Evolutionary conservation across 1,284 basidiomycete genomes (phyloP), one percentile per base, ranked within the genome.

Genomic region (Tremellales sp.): DNA sequence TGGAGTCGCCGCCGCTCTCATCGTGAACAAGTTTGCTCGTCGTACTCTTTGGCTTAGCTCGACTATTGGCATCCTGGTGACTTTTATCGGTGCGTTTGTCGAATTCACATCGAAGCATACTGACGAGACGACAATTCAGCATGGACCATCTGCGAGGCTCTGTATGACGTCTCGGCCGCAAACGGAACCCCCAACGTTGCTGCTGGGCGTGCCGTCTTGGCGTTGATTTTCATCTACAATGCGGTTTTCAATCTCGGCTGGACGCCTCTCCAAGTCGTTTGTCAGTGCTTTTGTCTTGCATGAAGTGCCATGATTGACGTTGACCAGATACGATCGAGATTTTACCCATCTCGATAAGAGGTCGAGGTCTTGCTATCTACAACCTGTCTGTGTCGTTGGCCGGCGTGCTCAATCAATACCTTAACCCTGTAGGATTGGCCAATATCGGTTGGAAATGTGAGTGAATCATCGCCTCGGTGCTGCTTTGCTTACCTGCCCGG

Each of bases 381-480:
- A 36, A 54, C 29, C 52, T 58, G 24, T 41, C 51, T 13, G 56
- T 25, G 21, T 31, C 16, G 16, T 24, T 10, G 22, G 14, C 5
- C 4, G 29, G 21, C 25, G 81, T 84, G 54, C 85, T 87, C 75
- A 87, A 87, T 69, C 84, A 87, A 69, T 87, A 85, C 61, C 80
- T 83, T 64, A 88, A 87, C 74, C 86, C 85, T 12, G 78, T 87
- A 58, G 84, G 83, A 8, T 75, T 83, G 39, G 70, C 76, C n/a
- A 76, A 67, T 29, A 71, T 85, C 43, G 71, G 65, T 37, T 87
- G 85, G 85, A 84, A 79, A 75, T 86, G 34, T 36, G 18, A 36
- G 34, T 36, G 16, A 8, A 14, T 10, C 10, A 46, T 66, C 61
- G 43, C 45, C 60, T 42, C 54, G 63, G 34, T 68, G 67, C 51